Base-by-base conservation (phyloP, 1,139 yeast species). In the Yamadazyma siamensis region DNA sequence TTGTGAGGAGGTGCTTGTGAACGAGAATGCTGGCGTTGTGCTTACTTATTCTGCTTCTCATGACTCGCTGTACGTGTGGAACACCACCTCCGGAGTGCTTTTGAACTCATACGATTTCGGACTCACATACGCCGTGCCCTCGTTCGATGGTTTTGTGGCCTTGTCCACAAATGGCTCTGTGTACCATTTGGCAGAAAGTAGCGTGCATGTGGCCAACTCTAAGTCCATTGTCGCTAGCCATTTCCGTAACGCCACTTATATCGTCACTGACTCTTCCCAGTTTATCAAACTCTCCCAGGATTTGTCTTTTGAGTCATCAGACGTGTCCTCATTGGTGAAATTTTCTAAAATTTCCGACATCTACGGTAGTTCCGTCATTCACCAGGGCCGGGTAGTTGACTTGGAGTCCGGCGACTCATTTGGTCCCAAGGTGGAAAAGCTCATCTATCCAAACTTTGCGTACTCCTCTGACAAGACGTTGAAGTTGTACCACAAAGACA, bases 1-100 rank as follows among this genome's bases (percentile, higher is more conserved):
- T n/a, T n/a, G n/a, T n/a, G 54, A 51, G 8, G 47, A 41, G 2
- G 49, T 43, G 32, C 24, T 49, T 2, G 25, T 51, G 5, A 31
- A 37, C 10, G 41, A 37, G 10, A 35, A 34, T 14, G 20, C 20
- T 10, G 20, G 20, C 9, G 10, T 8, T 8, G 10, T 33, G 9
- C 25, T 34, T 7, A 29, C 35, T 6, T 37, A 28, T 29, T 27
- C 33, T 12, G 24, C 30, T 8, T 17, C 7, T 9, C 27, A 21
- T 4, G 14, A 22, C 3, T 15, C 27, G 11, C 21, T 35, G 15
- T 32, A 29, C 20, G 20, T 41, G 11, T 39, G 38, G 36, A 29
- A 37, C 26, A 17, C 21, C 4, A 18, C 15, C 2, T 27, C 33
- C 16, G 45, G 42, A 9, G 26, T 21, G n/a, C 29, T 37, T 11